Evolutionary conservation across 805 yeast genomes (phyloP).

Genomic region (Zygotorulaspora chibaensis): DNA sequence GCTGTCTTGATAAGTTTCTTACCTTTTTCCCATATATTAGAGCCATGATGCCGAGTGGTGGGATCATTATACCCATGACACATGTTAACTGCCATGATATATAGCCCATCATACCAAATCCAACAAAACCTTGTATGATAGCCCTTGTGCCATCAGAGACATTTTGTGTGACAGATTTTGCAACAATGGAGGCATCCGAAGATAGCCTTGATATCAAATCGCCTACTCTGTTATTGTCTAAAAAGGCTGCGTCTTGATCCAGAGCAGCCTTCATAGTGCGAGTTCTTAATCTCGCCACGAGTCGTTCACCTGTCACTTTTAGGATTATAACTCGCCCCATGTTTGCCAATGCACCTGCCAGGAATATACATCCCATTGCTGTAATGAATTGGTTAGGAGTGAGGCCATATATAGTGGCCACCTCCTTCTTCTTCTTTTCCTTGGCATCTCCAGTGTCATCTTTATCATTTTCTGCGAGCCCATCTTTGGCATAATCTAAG

Average conservation of each 20-base stretch:
- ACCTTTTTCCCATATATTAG: slow-evolving; percentile 77
- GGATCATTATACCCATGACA: slow-evolving; percentile 74
- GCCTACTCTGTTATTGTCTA: slow-evolving; percentile 87
- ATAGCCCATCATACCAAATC: slow-evolving; percentile 85
- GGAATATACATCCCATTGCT: slow-evolving; percentile 57
- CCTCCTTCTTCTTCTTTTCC: slow-evolving; percentile 28
- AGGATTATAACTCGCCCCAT: slow-evolving; percentile 74
- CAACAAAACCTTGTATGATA: slow-evolving; percentile 75
- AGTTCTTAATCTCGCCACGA: slow-evolving; percentile 80
- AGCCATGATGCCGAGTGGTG: slow-evolving; percentile 78
- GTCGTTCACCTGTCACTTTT: slow-evolving; percentile 76
- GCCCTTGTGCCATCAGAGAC: slow-evolving; percentile 90
- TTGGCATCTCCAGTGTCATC: slow-evolving; percentile 23
- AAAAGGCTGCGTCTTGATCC: slow-evolving; percentile 82
- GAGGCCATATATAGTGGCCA: slow-evolving; percentile 50
- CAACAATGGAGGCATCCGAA: slow-evolving; percentile 83
- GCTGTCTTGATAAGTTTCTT: slow-evolving; percentile 63
- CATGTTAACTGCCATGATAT: slow-evolving; percentile 80
- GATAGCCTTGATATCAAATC: slow-evolving; percentile 86
- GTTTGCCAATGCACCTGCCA: slow-evolving; percentile 73
- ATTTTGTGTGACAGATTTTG: slow-evolving; percentile 82
- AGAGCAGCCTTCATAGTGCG: slow-evolving; percentile 71
- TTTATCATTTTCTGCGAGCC: slow-evolving; percentile 12
- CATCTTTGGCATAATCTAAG: slow-evolving; percentile 60
- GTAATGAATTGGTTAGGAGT: slow-evolving; percentile 60